Evolutionary conservation across 1,139 yeast genomes (phyloP).

Genomic region (Saccharomyces hybrid): DNA sequence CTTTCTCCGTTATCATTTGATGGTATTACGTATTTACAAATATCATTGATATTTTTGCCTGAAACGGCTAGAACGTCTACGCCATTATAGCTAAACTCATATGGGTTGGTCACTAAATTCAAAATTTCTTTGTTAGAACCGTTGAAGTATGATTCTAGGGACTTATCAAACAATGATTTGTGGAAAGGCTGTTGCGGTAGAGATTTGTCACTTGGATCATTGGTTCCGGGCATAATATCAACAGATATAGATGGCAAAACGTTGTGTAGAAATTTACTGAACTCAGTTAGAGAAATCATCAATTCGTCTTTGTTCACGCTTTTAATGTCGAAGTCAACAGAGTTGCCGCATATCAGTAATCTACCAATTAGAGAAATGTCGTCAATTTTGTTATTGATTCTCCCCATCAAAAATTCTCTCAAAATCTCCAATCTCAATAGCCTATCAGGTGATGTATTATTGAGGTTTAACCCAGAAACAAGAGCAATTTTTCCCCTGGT

Average conservation of each 20-base stretch:
- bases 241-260: slow-evolving; percentile 56
- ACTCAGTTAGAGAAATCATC: slow-evolving; percentile 28
- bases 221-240: slow-evolving; percentile 73
- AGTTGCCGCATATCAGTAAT: slow-evolving; percentile 70
- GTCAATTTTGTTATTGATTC: slow-evolving; percentile 39
- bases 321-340: slow-evolving; percentile 38
- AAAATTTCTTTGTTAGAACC: slow-evolving; percentile 38
- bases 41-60: slow-evolving; percentile 81
- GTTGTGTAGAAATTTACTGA: slow-evolving; percentile 58
- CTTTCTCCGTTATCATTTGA: slow-evolving; percentile 10
- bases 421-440: slow-evolving; percentile 51
- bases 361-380: slow-evolving; percentile 40
- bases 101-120: slow-evolving; percentile 63
- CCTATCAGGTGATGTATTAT: slow-evolving; percentile 37
- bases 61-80: slow-evolving; percentile 60
- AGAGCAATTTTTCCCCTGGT: slow-evolving; percentile 44
- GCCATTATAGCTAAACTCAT: slow-evolving; percentile 54
- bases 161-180: slow-evolving; percentile 53
- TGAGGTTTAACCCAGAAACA: slow-evolving; percentile 65
- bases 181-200: slow-evolving; percentile 90
- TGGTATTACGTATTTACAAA: slow-evolving; percentile 55
- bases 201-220: slow-evolving; percentile 76
- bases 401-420: slow-evolving; percentile 67
- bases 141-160: slow-evolving; percentile 39
- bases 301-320: slow-evolving; percentile 23